Evolutionary conservation across 768 basidiomycete genomes (phyloP), one percentile per base, ranked within the genome.

Genomic region (Lactifluus piperatus): DNA sequence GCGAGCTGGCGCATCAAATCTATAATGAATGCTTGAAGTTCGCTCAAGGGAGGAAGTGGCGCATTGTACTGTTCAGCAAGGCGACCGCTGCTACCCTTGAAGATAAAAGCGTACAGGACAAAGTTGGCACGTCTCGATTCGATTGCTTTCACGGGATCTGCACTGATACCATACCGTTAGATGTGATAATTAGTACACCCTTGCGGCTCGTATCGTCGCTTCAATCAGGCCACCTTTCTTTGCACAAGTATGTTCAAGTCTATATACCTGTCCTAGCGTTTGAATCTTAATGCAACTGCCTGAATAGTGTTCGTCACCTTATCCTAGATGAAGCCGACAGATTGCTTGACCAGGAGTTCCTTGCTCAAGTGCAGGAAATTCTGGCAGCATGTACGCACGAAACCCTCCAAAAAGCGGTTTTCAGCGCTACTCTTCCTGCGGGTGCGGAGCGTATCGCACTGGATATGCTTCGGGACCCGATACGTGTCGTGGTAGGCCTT

Each of bases 1-100:
- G 92, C 51, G 97, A 99, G 74, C 72, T 99, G n/a, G 93, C 94
- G 0, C 85, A 92, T 66, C 97, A 99, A 68, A 98, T 98, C 54
- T 78, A 91, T 62, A 92, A 94, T 60, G 97, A 98, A 69, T 89
- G 86, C 64, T 71, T 88, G 51, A 93, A 89, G 69, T 75, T 92
- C 16, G 88, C 84, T 14, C 80, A 84, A 65, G 91, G 89, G 8
- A 77, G 86, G 49, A 91, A 86, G 68, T 93, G 91, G 94, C 79
- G 85, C 56, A 78, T 86, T 32, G 75, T 92, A 5, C 73, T 94
- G 34, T 89, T 91, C 69, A 92, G 83, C 70, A 97, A 95, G 71
- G 91, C 94, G 5, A 92, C 92, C 1, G 91, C 93, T 4, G 85
- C 77, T 60, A 88, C 90, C 1, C 72, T 95, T 54, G 75, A 82